Conservation (phyloP, 345 rosid genomes). For the Excoecaria cochinchinensis region DNA sequence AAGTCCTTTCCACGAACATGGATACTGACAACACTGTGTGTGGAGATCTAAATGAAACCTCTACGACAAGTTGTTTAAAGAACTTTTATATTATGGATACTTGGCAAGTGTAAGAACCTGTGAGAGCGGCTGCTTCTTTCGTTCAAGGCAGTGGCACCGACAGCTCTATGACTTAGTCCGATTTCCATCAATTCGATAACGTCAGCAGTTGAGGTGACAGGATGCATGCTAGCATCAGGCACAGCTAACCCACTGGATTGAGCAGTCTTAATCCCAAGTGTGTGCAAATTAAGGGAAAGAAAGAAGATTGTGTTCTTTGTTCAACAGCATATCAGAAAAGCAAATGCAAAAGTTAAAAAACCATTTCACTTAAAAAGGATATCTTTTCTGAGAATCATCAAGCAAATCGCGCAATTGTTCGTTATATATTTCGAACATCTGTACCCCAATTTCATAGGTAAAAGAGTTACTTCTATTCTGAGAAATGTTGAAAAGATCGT, state of each 20-base stretch:
- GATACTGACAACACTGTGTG: conserved; percentile 71
- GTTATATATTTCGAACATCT: conserved; percentile 92
- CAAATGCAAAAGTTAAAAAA: background rate
- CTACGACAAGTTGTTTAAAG: background rate
- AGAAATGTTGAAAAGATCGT: conserved; percentile 70
- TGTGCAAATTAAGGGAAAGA: conserved; percentile 65
- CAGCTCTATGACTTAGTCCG: conserved; percentile 75
- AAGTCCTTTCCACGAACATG: conserved; percentile 81
- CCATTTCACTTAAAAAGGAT: conserved; percentile 47
- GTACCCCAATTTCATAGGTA: conserved; percentile 63
- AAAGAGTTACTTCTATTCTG: conserved; percentile 53
- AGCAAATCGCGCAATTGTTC: conserved; percentile 85
- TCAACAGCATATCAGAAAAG: background rate
- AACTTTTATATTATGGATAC: background rate
- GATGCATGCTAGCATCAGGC: conserved; percentile 85
- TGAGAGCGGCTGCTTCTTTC: conserved; percentile 98
- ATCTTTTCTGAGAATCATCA: conserved; percentile 65
- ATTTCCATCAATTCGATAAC: conserved; percentile 67
- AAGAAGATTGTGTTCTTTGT: background rate
- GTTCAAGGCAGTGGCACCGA: conserved; percentile 76
- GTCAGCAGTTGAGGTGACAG: conserved; percentile 69
- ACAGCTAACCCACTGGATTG: conserved; percentile 75
- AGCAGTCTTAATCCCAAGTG: conserved; percentile 62
- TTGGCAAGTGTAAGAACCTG: conserved; percentile 43
- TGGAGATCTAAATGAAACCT: conserved; percentile 15